Evolutionary conservation across 768 basidiomycete species (phyloP), one percentile per base, ranked within the genome.

Genomic region (Russula vinacea): DNA sequence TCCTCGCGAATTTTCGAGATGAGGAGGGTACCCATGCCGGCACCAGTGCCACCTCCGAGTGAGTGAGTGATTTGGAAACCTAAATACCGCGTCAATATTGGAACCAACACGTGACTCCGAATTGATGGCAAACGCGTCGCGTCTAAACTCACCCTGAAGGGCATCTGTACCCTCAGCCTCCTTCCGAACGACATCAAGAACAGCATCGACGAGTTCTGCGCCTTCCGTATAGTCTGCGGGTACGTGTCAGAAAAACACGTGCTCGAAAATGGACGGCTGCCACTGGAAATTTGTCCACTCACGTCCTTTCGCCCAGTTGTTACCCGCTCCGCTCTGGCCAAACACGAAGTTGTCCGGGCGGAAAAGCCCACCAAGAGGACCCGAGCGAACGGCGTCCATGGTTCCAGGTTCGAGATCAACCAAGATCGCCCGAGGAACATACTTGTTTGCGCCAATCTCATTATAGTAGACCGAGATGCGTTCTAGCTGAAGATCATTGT

Each of bases 231-330:
- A 94, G 75, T 93, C 88, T 90, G 59, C n/a, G 32, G 56, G 61
- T 55, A 68, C 59, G 68, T 66, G 56, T 66, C 42, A 56, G 14
- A 50, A 67, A 56, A 57, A 62, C 35, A 60, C 32, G 26, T 50
- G 40, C 39, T 47, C 50, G 22, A 55, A 37, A 42, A 32, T 16
- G 54, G n/a, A 39, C 29, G 17, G 32, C 0, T 35, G 22, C 42
- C 32, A 32, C 54, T 24, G 24, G 10, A 40, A 57, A 33, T n/a
- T 26, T 26, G 22, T 33, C 55, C 44, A 90, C 92, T 84, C 74
- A 94, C 90, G 90, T 83, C 96, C 96, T 88, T 98, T 99, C 26
- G 97, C 96, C 97, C 97, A 98, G 81, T 98, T 98, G 86, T 99
- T 98, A 74, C 96, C 95, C 71, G 94, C 96, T 79, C 94, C 94